These are phyloP conservation scores for Beauveria sp. DNA, from an alignment of 2,329 filamentous ascomycete genomes.

Conservation along the genomic window DNA sequence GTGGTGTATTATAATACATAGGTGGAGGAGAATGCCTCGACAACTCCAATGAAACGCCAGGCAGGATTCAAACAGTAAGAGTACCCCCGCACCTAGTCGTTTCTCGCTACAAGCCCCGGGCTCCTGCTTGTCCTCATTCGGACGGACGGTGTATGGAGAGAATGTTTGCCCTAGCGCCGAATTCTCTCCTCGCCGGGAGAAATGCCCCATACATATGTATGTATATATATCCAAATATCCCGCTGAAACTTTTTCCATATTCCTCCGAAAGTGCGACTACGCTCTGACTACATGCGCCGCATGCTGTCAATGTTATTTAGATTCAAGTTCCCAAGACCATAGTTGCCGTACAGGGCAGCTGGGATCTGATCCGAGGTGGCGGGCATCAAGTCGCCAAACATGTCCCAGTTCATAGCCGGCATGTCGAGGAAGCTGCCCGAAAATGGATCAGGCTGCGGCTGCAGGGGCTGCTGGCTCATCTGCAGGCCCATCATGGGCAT, in stretches of 20 bases:
- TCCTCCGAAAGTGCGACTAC: too few species aligned
- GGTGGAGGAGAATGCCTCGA: background rate
- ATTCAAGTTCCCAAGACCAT: constrained; percentile 20
- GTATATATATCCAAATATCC: constrained; percentile 1
- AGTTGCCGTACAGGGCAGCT: constrained; percentile 25
- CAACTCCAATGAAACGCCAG: background rate
- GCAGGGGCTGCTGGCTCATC: background rate
- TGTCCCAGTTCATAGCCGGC: constrained; percentile 10
- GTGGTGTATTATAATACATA: constrained; percentile 8
- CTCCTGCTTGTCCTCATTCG: background rate
- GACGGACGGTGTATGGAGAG: background rate
- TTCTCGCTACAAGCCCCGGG: background rate
- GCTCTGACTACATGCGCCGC: background rate
- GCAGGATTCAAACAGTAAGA: background rate
- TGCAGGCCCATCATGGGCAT: constrained; percentile 9
- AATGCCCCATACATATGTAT: background rate
- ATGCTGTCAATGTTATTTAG: constrained; percentile 13
- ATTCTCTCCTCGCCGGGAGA: background rate
- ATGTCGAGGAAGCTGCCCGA: constrained; percentile 5
- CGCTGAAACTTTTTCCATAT: background rate
- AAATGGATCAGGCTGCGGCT: background rate
- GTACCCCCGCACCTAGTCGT: background rate
- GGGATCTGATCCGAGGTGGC: constrained; percentile 22
- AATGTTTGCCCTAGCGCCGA: background rate
- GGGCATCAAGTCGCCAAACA: constrained; percentile 13